A percentile compares a stretch with the other conserved stretches of the same genome.
phyloP scores from a whole-genome alignment of 2,329 filamentous ascomycete species.

The Dactylellina cionopaga region DNA sequence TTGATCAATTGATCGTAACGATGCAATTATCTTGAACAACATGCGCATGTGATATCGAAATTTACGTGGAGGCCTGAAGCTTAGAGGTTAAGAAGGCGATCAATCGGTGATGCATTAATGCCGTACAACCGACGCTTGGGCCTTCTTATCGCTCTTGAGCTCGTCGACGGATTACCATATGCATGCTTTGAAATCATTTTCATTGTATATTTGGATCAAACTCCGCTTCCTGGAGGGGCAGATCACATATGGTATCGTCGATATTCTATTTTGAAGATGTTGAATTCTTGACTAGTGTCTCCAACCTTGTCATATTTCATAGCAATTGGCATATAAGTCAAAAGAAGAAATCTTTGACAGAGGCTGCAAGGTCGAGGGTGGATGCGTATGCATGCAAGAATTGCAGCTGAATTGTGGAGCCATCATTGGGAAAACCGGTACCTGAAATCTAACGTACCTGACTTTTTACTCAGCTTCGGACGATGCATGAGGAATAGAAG shows the following conservation, averaged over 20 bases:
- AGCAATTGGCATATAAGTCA: not conserved
- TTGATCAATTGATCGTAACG: conserved; percentile 9
- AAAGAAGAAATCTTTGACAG: conserved; percentile 9
- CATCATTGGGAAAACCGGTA: not conserved
- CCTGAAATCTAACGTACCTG: conserved; percentile 5
- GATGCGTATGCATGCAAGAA: conserved; percentile 17
- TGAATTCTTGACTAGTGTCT: not conserved
- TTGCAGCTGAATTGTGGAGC: conserved; percentile 14
- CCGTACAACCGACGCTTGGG: conserved; percentile 7
- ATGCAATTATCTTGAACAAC: not conserved
- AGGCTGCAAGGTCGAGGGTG: not conserved
- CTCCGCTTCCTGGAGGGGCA: too few species aligned
- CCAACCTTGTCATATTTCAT: not conserved
- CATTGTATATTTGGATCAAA: not conserved
- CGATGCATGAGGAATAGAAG: not conserved
- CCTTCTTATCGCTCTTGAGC: too few species aligned
- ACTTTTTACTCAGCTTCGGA: not conserved
- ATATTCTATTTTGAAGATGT: not conserved
- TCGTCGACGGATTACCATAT: not conserved
- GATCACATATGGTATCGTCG: conserved; percentile 17
- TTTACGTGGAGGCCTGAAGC: not conserved
- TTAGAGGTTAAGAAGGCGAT: too few species aligned
- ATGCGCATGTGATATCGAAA: not conserved
- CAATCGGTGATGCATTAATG: not conserved
- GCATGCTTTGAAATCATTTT: not conserved